Base-by-base conservation (phyloP, 2,329 filamentous ascomycete species). In the Fusarium nodosum region DNA sequence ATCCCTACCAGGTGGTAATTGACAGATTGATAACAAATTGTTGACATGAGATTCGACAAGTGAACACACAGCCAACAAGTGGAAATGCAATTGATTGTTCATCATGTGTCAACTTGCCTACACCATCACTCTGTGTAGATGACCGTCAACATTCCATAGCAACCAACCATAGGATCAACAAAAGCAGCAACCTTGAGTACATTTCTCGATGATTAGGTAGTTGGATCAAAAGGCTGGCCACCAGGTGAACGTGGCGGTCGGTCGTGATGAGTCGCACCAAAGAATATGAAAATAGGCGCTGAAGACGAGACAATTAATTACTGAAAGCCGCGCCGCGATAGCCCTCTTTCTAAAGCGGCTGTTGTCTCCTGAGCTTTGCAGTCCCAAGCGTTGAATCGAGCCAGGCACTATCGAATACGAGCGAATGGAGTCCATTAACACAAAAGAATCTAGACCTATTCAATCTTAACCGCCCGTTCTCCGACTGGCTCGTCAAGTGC, bases 321-420 rank as follows among this genome's bases (percentile, higher is more conserved):
- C 13, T 39, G 36, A 39, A 52, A 30, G 13, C n/a, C 33, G 24
- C 24, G 41, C 58, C 39, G 63, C 50, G 41, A 54, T 57, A 57
- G 28, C 53, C 66, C 36, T 33, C 60, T 65, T n/a, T 15, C 50
- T 15, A 28, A 31, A 22, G 22, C 28, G 24, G 33, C 33, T 50
- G 53, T 34, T 50, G 53, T 50, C 64, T 61, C 66, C 62, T 69
- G 52, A 68, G 47, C 55, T 56, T 65, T 55, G 44, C 59, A 56
- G 54, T 30, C 36, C 39, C 44, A n/a, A 47, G 34, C 41, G 18
- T 33, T 51, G 38, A 30, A 38, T 63, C 26, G 41, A 51, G 42
- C 33, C 45, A 41, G 55, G 50, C 50, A 42, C 63, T 62, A 67
- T 56, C 39, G 50, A 64, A 59, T 24, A 46, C 34, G 34, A 52